A percentile compares a stretch with the other conserved stretches of the same genome.
Conservation (phyloP, 495 filamentous ascomycete genomes). For the Gamarada debralockiae region DNA sequence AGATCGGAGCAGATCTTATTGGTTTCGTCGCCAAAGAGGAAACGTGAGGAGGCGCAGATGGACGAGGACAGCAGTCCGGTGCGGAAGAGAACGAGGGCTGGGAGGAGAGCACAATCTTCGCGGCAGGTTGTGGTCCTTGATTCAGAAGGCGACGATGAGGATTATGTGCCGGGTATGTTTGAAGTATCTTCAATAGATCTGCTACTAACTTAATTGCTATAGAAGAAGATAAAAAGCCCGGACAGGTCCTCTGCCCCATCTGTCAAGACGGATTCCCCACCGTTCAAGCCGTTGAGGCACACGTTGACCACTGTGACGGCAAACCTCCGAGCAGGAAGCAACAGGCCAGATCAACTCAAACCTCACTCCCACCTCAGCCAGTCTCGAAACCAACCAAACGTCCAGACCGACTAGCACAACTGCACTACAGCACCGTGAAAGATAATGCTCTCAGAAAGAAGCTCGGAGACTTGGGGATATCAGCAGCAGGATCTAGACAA, state of each 20-base stretch:
- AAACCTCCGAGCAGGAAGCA: conserved; percentile 17
- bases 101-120: conserved; percentile 25
- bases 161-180: conserved; percentile 24
- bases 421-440: conserved; percentile 79
- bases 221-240: conserved; percentile 49
- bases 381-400: conserved; percentile 6
- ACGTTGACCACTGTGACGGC: conserved; percentile 58
- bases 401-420: conserved; percentile 50
- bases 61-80: conserved; percentile 31
- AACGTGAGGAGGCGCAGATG: conserved; percentile 31
- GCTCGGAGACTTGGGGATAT: conserved; percentile 77
- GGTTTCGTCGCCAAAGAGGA: conserved; percentile 15
- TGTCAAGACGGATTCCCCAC: conserved; percentile 72
- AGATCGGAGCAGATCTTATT: conserved; percentile 26
- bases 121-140: conserved; percentile 7
- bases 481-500: conserved; percentile 57
- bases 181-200: neutral
- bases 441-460: conserved; percentile 75
- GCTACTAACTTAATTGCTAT: neutral
- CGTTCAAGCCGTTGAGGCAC: conserved; percentile 61
- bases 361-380: conserved; percentile 5
- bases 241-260: conserved; percentile 76
- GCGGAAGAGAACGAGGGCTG: conserved; percentile 43
- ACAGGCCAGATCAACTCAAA: conserved; percentile 1
- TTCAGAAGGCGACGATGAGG: conserved; percentile 29